Conservation (phyloP, 2,329 filamentous ascomycete genomes). For the Cryphonectria naterciae region DNA sequence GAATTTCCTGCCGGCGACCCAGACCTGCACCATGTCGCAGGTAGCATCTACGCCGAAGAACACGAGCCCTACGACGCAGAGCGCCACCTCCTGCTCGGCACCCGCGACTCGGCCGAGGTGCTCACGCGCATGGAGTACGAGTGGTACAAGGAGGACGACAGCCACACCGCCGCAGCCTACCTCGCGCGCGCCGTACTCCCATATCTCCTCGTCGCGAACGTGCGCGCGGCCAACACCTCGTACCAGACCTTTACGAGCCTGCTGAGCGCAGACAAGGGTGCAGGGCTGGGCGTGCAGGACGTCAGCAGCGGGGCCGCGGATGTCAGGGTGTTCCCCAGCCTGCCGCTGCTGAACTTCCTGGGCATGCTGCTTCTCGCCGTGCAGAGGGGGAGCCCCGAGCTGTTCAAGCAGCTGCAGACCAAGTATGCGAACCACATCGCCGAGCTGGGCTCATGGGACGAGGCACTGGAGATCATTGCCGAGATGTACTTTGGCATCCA, state of each 20-base stretch:
- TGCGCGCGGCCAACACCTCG: constrained; percentile 84
- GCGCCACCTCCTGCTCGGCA: constrained; percentile 84
- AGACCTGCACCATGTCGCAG: constrained; percentile 90
- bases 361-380: constrained; percentile 81
- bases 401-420: constrained; percentile 79
- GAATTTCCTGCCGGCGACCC: constrained; percentile 91
- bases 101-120: constrained; percentile 81
- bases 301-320: constrained; percentile 77
- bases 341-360: constrained; percentile 96
- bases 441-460: constrained; percentile 79
- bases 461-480: constrained; percentile 81
- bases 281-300: constrained; percentile 73
- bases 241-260: constrained; percentile 75
- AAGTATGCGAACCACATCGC: constrained; percentile 82
- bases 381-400: constrained; percentile 75
- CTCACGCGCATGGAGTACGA: constrained; percentile 85
- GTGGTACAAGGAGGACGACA: constrained; percentile 90
- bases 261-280: constrained; percentile 57
- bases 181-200: constrained; percentile 85
- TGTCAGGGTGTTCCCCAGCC: constrained; percentile 80
- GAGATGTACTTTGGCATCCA: constrained; percentile 97
- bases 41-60: constrained; percentile 87
- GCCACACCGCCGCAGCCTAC: constrained; percentile 85
- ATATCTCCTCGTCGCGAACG: constrained; percentile 87
- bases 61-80: constrained; percentile 94